phyloP scores from a whole-genome alignment of 192 early-diverging fungal genomes.

The Rhizophagus clarus region DNA sequence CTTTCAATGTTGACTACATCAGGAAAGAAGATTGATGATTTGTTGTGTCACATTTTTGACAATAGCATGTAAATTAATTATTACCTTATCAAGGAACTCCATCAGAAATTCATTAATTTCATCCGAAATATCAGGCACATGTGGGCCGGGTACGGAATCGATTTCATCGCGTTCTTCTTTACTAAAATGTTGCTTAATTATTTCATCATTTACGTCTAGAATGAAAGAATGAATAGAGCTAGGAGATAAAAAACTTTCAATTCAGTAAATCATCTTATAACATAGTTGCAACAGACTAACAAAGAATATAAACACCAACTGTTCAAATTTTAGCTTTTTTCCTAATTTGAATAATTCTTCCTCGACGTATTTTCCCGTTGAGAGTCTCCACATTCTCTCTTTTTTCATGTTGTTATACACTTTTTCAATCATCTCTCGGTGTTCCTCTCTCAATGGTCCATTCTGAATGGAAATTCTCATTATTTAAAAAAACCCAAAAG shows the following conservation, averaged over 20 bases:
- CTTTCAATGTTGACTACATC: slow-evolving; percentile 14
- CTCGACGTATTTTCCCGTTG: slow-evolving; percentile 28
- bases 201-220: slow-evolving; percentile 29
- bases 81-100: slow-evolving; percentile 20
- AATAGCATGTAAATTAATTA: slow-evolving; percentile 21
- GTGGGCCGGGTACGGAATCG: background rate
- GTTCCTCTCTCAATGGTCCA: slow-evolving; percentile 11
- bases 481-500: background rate
- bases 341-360: slow-evolving; percentile 26
- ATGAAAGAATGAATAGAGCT: slow-evolving; percentile 34
- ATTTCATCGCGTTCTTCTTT: slow-evolving; percentile 28
- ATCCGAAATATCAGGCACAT: slow-evolving; percentile 16
- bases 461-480: slow-evolving; percentile 2
- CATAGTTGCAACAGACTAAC: background rate
- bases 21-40: slow-evolving; percentile 18
- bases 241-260: slow-evolving; percentile 14
- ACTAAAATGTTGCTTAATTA: slow-evolving; percentile 26
- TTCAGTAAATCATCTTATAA: slow-evolving; percentile 8
- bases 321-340: slow-evolving; percentile 28
- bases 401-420: slow-evolving; percentile 28
- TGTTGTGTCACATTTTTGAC: slow-evolving; percentile 8
- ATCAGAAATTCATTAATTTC: slow-evolving; percentile 13
- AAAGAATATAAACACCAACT: slow-evolving; percentile 18
- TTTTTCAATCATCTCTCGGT: slow-evolving; percentile 12
- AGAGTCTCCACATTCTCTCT: slow-evolving; percentile 30